These are phyloP conservation scores for Phytophthora kernoviae DNA, from an alignment of 352 stramenopile species.

Conservation along the genomic window DNA sequence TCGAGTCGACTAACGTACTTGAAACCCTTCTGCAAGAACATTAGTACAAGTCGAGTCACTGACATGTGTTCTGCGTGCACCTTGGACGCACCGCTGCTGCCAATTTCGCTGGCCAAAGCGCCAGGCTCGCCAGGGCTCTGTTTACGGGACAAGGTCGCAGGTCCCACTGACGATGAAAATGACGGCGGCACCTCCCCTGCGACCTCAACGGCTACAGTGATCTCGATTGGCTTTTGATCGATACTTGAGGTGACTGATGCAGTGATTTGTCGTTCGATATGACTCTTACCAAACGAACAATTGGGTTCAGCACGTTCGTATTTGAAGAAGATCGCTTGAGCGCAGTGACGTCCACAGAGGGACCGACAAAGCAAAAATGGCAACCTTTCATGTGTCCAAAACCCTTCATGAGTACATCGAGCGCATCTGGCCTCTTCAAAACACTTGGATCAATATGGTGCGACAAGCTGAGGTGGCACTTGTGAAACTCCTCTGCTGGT, in stretches of 20 bases:
- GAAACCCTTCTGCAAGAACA: conserved; percentile 89
- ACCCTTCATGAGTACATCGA: conserved; percentile 78
- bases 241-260: conserved; percentile 7
- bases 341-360: conserved; percentile 40
- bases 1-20: conserved; percentile 86
- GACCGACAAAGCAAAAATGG: conserved; percentile 90
- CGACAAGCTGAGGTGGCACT: conserved; percentile 83
- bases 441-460: conserved; percentile 89
- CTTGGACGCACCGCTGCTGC: conserved; percentile 33
- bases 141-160: conserved; percentile 23
- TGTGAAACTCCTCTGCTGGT: conserved; percentile 70
- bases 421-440: conserved; percentile 66
- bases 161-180: conserved; percentile 4
- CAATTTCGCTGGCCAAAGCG: conserved; percentile 39
- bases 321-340: conserved; percentile 31
- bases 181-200: conserved; percentile 8
- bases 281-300: conserved; percentile 55
- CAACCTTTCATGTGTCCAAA: conserved; percentile 89
- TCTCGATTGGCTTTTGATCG: conserved; percentile 24
- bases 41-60: conserved; percentile 78
- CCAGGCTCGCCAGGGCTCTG: conserved; percentile 33
- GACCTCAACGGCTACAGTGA: conserved; percentile 11
- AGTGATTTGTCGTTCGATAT: conserved; percentile 64
- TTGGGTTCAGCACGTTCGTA: conserved; percentile 53
- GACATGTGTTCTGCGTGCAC: conserved; percentile 63